Evolutionary conservation across 176 grass and related monocot genomes (phyloP), one percentile per base, ranked within the genome.

Genomic region (Bromus sterilis): DNA sequence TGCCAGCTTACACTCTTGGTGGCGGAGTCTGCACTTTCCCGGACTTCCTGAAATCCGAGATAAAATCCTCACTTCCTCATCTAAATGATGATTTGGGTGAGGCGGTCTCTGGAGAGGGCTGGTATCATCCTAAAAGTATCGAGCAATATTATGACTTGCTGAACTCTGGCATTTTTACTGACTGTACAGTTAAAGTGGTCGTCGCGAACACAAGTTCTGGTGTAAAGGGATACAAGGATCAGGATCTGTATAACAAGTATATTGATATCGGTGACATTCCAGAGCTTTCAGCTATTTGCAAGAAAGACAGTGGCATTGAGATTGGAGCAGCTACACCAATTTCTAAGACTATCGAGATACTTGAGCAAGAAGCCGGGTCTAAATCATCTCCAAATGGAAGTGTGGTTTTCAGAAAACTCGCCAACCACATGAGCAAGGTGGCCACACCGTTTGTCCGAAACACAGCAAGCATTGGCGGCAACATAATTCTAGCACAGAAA

Each of bases 341-440:
- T 43, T 88, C 93, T 24, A 88, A 1, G 66, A 81, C 53, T 36
- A 86, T 92, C 46, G 74, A 84, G 74, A 73, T 89, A 44, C 82
- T 95, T 65, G 79, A 66, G 7, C 51, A 85, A 66, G 69, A 86
- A 41, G 56, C 56, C 39, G 35, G 67, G 34, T 69, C 49, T 20
- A 53, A 40, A 13, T 62, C 62, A 13, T 76, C 15, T 71, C 32
- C 53, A 53, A 63, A 87, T 13, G 79, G 64, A 25, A 73, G 65
- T 76, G 74, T 75, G 32, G 82, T 95, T 77, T 95, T 86, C 58
- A 62, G 42, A 59, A 95, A 88, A 69, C 82, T 95, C 78, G 78
- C 93, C 53, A 71, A 95, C n/a, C 93, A 95, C 48, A 89, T 95
- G 93, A 76, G 86, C 74, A 92, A 92, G 79, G 87, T 95, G 15